Base-by-base conservation (phyloP, 2,329 filamentous ascomycete species). In the Thelonectria rubi region DNA sequence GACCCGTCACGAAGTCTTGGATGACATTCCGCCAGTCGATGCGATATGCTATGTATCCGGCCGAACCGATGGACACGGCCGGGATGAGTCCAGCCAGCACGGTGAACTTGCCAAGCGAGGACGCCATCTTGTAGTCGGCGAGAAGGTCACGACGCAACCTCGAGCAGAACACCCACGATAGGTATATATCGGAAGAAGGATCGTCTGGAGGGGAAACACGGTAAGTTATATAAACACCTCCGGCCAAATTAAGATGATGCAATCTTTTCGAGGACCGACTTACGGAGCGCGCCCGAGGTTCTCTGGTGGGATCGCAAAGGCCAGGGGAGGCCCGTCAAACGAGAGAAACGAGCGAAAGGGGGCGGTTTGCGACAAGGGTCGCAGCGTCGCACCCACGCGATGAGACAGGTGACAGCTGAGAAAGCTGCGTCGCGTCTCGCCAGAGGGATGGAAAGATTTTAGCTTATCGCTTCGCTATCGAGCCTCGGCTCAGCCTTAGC, bases 1-100 rank as follows among this genome's bases (percentile, higher is more conserved):
- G 84, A 0, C 84, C 85, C 0, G 82, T 85, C 61, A 84, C 74
- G 71, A 86, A 87, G 26, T 75, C 66, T 54, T 73, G 71, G 11
- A 81, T 61, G 20, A 78, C 62, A 2, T 64, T 64, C 15, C 68
- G 65, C 76, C 81, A 82, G 68, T 85, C 76, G 60, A 81, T 70
- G 59, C 79, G 78, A 60, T 78, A 80, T 2, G 81, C 78, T 2
- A 79, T 80, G 68, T 85, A 86, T 17, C 80, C 82, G 17, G 79
- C 69, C 1, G 78, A 78, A 7, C 78, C 81, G 2, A 79, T 65
- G 8, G 34, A 15, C 14, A 73, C 72, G 14, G 82, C 71, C 24
- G 81, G 80, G 46, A 75, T 64, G 17, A 73, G 70, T 32, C 76
- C 55, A 54, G 74, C 70, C 34, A 78, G 66, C 39, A 73, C 72